These are phyloP conservation scores for Malassezia restricta DNA, from an alignment of 1,284 basidiomycete genomes.

Conservation along the genomic window DNA sequence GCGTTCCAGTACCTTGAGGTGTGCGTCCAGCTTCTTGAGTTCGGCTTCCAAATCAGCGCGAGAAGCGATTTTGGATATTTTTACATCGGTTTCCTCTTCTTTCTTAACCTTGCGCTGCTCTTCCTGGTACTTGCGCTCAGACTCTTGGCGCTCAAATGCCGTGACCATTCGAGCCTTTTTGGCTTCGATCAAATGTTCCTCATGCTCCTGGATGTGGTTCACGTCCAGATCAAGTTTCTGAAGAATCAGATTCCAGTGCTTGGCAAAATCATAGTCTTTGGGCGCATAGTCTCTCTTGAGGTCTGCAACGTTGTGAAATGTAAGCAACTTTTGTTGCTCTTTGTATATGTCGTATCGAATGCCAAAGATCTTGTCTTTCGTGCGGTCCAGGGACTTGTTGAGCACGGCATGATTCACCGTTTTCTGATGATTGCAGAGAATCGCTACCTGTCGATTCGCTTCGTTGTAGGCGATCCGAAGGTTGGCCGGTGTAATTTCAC, in stretches of 20 bases:
- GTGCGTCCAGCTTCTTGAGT: conserved; percentile 60
- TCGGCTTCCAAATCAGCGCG: conserved; percentile 49
- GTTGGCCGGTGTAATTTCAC: conserved; percentile 34
- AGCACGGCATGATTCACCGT: conserved; percentile 40
- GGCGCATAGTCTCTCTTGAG: conserved; percentile 51
- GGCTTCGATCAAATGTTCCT: conserved; percentile 54
- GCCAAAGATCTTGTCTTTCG: conserved; percentile 30
- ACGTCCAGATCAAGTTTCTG: conserved; percentile 87
- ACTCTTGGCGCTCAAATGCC: conserved; percentile 53
- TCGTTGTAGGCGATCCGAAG: conserved; percentile 42
- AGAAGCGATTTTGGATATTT: conserved; percentile 23
- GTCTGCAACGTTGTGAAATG: conserved; percentile 51
- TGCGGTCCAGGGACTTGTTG: conserved; percentile 27
- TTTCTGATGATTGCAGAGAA: conserved; percentile 46
- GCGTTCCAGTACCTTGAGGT: conserved; percentile 63
- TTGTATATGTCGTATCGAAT: conserved; percentile 43
- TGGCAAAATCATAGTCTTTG: conserved; percentile 57
- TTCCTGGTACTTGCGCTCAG: conserved; percentile 33
- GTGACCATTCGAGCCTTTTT: conserved; percentile 61
- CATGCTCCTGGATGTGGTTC: conserved; percentile 72
- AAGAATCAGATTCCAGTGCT: conserved; percentile 48
- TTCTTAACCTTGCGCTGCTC: conserved; percentile 31
- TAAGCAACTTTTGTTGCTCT: conserved; percentile 42
- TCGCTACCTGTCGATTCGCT: conserved; percentile 44
- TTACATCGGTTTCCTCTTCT: conserved; percentile 24